Base-by-base conservation (phyloP, 495 filamentous ascomycete genomes). In the Aspergillus sparsus region DNA sequence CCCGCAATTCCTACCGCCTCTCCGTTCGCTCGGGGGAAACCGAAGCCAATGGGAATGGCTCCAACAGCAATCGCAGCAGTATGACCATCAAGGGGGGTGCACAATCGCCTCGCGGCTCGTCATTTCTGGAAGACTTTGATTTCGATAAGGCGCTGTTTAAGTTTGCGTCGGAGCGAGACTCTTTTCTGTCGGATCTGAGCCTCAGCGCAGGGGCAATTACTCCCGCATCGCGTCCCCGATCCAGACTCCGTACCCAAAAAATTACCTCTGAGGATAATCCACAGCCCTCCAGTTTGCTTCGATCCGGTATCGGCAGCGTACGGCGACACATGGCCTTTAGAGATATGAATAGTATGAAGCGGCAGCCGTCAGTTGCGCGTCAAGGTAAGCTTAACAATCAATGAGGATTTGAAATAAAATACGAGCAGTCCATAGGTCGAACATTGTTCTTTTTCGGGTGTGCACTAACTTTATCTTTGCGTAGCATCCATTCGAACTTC, bases 281-380 rank as follows among this genome's bases (percentile, higher is more conserved):
- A 27, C 71, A 74, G 56, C 70, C 74, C 42, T 69, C 70, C n/a
- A 73, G 69, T 45, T 69, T 82, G 33, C 68, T 85, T 34, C 79
- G 80, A 62, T 83, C 82, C 16, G 78, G 77, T 44, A 81, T 84
- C 70, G 92, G 91, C 7, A 96, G 90, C 75, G 87, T 97, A 58
- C 82, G 91, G 42, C 84, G 92, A 67, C 89, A 90, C 60, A 88
- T 97, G 74, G 93, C 93, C 55, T 89, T 93, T 66, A 82, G 88
- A 58, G 94, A 97, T 67, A 91, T 98, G 89, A 97, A 87, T 68
- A 96, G 93, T 75, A 85, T 90, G 83, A 96, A 92, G 78, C 84
- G 91, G 71, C 92, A 96, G 70, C 88, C 92, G 41, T 88, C 85
- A 1, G 77, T 85, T 71, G 84, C 88, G 46, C 87, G 89, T 72